Conservation (phyloP, 441 rosid species). For the Populus hybrid region DNA sequence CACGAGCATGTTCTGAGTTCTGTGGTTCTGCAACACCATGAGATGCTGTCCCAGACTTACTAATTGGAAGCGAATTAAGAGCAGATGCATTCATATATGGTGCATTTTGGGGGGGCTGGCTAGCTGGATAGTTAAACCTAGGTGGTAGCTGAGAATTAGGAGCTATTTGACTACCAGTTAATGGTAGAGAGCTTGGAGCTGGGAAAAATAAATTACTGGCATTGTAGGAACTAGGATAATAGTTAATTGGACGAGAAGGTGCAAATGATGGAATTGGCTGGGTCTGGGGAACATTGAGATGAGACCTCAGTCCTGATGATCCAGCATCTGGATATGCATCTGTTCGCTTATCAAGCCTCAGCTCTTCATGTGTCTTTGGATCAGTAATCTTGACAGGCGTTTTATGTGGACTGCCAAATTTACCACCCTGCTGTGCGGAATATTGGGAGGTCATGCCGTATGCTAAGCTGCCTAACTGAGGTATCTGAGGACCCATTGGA, state of each 20-base stretch:
- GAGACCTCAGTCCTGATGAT: conserved; percentile 54
- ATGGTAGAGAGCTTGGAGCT: conserved; percentile 46
- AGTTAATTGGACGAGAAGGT: conserved; percentile 51
- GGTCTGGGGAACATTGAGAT: conserved; percentile 61
- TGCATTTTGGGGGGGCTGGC: conserved; percentile 61
- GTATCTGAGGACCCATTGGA: conserved; percentile 65
- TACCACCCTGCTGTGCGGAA: conserved; percentile 77
- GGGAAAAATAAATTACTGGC: conserved; percentile 46
- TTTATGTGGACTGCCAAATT: conserved; percentile 62
- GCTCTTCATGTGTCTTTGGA: conserved; percentile 93
- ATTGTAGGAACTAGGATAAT: conserved; percentile 47
- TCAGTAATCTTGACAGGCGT: conserved; percentile 81
- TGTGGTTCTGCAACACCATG: conserved; percentile 40
- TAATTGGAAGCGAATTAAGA: conserved; percentile 33
- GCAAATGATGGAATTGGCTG: conserved; percentile 61
- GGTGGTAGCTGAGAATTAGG: conserved; percentile 60
- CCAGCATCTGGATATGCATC: conserved; percentile 62
- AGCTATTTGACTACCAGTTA: conserved; percentile 56
- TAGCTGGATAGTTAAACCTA: conserved; percentile 49
- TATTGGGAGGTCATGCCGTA: conserved; percentile 62
- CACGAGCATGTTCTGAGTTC: conserved; percentile 44
- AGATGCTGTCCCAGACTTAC: conserved; percentile 38
- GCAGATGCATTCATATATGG: conserved; percentile 46
- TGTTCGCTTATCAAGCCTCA: conserved; percentile 76
- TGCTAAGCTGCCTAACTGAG: conserved; percentile 68